These are phyloP conservation scores for Sisymbrium altissimum DNA, from an alignment of 345 rosid genomes.

Conservation along the genomic window DNA sequence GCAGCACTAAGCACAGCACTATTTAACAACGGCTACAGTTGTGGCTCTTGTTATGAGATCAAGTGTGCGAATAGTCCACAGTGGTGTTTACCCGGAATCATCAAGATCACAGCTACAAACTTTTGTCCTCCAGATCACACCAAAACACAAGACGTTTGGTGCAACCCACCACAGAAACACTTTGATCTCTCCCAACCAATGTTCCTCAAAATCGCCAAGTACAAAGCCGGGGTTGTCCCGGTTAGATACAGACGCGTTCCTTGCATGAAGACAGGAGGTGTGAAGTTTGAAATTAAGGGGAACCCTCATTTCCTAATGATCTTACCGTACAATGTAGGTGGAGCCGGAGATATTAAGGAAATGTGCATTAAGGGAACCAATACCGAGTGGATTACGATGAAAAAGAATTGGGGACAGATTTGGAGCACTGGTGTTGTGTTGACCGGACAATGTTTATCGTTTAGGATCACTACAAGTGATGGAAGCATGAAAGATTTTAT, in stretches of 20 bases:
- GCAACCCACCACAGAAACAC: conserved; percentile 51
- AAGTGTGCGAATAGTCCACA: neutral
- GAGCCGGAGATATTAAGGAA: conserved; percentile 25
- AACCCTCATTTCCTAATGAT: conserved; percentile 29
- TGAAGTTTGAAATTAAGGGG: conserved; percentile 37
- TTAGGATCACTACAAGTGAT: conserved; percentile 2
- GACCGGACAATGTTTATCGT: neutral
- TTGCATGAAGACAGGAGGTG: conserved; percentile 36
- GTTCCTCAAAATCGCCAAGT: conserved; percentile 37
- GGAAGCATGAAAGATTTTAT: neutral
- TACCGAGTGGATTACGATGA: neutral
- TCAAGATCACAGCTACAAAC: conserved; percentile 51
- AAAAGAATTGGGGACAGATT: conserved; percentile 5
- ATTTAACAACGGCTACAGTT: conserved; percentile 7
- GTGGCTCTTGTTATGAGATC: conserved; percentile 30
- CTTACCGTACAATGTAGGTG: conserved; percentile 24
- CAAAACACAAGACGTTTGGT: conserved; percentile 30
- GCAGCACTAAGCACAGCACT: conserved; percentile 50
- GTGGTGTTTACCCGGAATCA: conserved; percentile 11
- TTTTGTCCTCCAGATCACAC: conserved; percentile 55
- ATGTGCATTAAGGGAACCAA: neutral
- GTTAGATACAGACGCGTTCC: conserved; percentile 37
- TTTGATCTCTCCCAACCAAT: conserved; percentile 47
- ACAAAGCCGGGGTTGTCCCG: conserved; percentile 46
- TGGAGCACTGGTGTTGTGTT: conserved; percentile 6